Evolutionary conservation across 2,329 filamentous ascomycete species (phyloP).

Genomic region (Penicillium brasilianum): DNA sequence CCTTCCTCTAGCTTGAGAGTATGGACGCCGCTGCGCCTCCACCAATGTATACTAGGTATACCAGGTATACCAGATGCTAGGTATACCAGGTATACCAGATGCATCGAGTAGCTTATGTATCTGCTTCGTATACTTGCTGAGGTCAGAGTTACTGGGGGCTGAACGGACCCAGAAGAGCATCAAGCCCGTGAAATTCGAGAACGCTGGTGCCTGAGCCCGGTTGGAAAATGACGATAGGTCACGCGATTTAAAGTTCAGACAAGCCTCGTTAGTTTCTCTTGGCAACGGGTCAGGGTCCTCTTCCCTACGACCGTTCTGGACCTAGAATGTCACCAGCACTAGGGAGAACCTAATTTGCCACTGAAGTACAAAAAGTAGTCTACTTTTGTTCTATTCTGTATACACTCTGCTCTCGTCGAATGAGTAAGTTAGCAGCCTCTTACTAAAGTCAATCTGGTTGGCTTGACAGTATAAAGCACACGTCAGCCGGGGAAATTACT

Average conservation of each 20-base stretch:
- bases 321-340: no score
- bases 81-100: neutral
- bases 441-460: neutral
- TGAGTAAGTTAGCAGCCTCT: neutral
- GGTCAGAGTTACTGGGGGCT: no score
- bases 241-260: neutral
- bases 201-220: slow-evolving; percentile 21
- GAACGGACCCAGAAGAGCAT: no score
- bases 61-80: neutral
- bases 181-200: neutral
- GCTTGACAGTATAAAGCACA: neutral
- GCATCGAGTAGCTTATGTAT: neutral
- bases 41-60: neutral
- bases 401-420: no score
- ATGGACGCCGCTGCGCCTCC: neutral
- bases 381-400: no score
- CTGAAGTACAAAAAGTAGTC: no score
- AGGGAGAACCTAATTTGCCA: no score
- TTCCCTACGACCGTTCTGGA: neutral
- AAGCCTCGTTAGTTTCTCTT: slow-evolving; percentile 6
- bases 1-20: no score
- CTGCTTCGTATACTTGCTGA: no score
- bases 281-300: slow-evolving; percentile 1
- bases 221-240: neutral
- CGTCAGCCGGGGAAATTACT: no score